phyloP scores from a whole-genome alignment of 2,329 filamentous ascomycete genomes.

The Sphaceloma murrayae region DNA sequence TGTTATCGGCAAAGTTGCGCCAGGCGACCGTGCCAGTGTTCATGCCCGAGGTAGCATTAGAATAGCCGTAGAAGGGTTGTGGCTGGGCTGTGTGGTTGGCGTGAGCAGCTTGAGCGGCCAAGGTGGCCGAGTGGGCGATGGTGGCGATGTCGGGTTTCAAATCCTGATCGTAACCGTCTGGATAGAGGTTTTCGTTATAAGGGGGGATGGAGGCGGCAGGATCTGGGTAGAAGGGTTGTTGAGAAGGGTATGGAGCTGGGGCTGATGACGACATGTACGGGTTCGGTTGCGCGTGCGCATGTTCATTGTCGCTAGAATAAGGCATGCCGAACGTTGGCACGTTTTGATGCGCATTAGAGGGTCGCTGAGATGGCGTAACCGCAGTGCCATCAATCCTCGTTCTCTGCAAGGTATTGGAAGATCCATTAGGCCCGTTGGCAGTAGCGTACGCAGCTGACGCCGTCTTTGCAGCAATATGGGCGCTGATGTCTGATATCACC shows the following conservation, averaged over 20 bases:
- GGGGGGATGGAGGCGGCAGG: conserved; percentile 22
- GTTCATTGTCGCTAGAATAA: conserved; percentile 1
- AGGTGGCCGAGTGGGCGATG: conserved; percentile 17
- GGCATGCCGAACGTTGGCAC: conserved; percentile 8
- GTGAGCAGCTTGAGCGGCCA: conserved; percentile 18
- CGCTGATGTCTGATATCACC: conserved; percentile 39
- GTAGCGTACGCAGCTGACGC: conserved; percentile 35
- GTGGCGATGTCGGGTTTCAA: conserved; percentile 19
- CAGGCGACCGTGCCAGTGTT: conserved; percentile 25
- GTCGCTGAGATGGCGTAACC: not conserved
- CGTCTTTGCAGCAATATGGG: conserved; percentile 35
- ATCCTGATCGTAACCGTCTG: conserved; percentile 17
- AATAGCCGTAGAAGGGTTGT: conserved; percentile 14
- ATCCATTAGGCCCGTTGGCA: conserved; percentile 20
- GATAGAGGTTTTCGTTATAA: conserved; percentile 21
- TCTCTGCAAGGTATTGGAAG: conserved; percentile 24
- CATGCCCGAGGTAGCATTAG: conserved; percentile 11
- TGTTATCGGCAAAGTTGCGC: conserved; percentile 26
- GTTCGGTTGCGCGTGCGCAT: conserved; percentile 25
- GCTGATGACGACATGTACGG: conserved; percentile 23
- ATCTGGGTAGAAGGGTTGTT: conserved; percentile 18
- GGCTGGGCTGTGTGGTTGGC: conserved; percentile 18
- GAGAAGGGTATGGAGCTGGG: conserved; percentile 25
- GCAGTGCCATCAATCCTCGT: conserved; percentile 3
- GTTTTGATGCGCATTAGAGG: not conserved